Evolutionary conservation across 768 basidiomycete genomes (phyloP).

Genomic region (Termitomyces sp.): DNA sequence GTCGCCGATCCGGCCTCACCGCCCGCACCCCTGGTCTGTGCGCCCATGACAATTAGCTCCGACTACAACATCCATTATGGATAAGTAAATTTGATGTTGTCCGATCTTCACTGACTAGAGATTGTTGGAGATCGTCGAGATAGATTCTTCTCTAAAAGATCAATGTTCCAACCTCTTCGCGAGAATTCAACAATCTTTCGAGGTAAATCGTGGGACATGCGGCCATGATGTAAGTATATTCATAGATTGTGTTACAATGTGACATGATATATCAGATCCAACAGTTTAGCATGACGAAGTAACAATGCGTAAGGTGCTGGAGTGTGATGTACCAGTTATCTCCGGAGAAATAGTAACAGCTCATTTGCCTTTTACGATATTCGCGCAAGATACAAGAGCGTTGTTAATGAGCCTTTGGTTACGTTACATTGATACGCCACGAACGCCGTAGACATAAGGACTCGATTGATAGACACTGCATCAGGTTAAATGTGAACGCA

Average conservation of each 20-base stretch:
- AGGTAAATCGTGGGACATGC: neutral
- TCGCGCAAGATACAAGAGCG: neutral
- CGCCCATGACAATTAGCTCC: neutral
- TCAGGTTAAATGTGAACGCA: neutral
- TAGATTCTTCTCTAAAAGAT: neutral
- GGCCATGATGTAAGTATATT: neutral
- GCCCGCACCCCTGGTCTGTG: slow-evolving; percentile 13
- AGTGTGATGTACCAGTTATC: neutral
- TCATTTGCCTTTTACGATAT: neutral
- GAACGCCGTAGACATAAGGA: neutral
- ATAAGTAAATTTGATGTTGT: neutral
- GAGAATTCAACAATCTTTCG: neutral
- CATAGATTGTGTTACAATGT: neutral
- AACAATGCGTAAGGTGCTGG: neutral
- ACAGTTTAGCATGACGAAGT: neutral
- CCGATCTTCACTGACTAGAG: neutral
- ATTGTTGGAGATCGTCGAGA: neutral
- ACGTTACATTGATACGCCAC: neutral
- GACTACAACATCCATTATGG: neutral
- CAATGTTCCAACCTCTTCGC: neutral
- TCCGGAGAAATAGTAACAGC: neutral
- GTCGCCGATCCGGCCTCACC: slow-evolving; percentile 8
- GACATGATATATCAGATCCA: neutral
- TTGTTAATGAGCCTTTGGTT: neutral
- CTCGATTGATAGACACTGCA: neutral